Evolutionary conservation across 257 asterid species (phyloP), one percentile per base, ranked within the genome.

Genomic region (Fraxinus americana): DNA sequence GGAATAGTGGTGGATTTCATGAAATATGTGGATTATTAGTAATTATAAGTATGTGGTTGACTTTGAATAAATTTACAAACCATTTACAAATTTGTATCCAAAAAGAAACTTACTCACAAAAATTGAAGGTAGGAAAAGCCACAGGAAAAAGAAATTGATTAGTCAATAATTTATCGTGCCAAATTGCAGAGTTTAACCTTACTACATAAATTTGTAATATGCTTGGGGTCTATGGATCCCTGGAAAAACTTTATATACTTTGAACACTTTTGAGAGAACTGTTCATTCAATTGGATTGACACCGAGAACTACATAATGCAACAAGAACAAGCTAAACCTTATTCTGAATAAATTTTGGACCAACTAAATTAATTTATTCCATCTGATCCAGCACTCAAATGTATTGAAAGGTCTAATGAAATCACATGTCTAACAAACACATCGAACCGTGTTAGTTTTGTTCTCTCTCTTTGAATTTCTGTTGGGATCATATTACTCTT

Each of bases 51-150:
- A 14, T 43, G 52, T 43, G 52, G 14, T 43, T 43, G 5, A 43
- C 52, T 43, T 41, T 11, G 52, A 43, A 14, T 11, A 5, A 43
- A 43, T 43, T 43, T 43, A 12, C 27, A 25, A 25, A 25, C 27
- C 27, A 25, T 25, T 25, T 25, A 25, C 52, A 43, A 43, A 12
- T 11, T 11, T 43, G 52, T 11, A 43, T 43, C 17, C 52, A 43
- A 43, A 11, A 4, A 12, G 52, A 43, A 14, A 14, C 52, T 12
- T 35, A 39, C 5, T 39, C 35, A 78, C 76, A 71, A 75, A 75
- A 65, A 41, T 65, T 77, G 70, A 65, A 75, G 63, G 30, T 73
- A 45, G 71, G 59, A 52, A 35, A 30, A 30, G 32, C 32, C 59
- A 45, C 17, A 48, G 59, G 59, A 48, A 48, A 54, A 10, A n/a